Evolutionary conservation across 306 rosid species (phyloP), one percentile per base, ranked within the genome.

Genomic region (Argentina anserina): DNA sequence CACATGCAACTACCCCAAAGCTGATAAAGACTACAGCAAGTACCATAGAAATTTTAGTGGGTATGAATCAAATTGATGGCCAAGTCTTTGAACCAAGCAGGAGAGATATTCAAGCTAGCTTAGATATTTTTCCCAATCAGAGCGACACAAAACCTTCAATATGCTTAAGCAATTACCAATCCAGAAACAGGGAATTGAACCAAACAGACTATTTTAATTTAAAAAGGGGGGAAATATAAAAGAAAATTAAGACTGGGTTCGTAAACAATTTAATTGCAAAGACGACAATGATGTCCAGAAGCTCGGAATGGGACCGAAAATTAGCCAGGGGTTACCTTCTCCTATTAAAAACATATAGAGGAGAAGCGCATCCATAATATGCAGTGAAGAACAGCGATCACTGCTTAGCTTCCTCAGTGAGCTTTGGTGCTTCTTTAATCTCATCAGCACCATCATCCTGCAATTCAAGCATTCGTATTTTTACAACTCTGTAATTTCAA

Each of bases 401-500:
- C 86, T 90, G 86, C 84, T 91, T 86, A 52, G 92, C 96, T 13
- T 82, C 86, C 7, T 84, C 90, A 0, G 67, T 71, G 5, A 40
- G 65, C 81, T 90, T 90, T 17, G 97, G 82, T 39, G 96, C 83
- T 56, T 91, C 97, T 88, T 95, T 92, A 69, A 95, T 92, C 84
- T 95, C 99, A 72, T 95, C 99, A 1, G 93, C 90, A 12, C 92
- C 99, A 72, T 95, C 99, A 71, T 92, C 99, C 99, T 95, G 87
- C 29, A 76, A 67, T 20, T 29, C 69, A 25, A 67, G 43, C 43
- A 11, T 4, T 26, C 6, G 37, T 9, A 26, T 56, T 9, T 9
- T 71, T n/a, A 11, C 40, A 71, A 71, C 9, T 9, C 3, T 12
- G 29, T 3, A 15, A 17, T 10, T 49, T 2, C 4, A 13, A 67